phyloP scores from a whole-genome alignment of 768 basidiomycete species.

The Hirschioporus abietinus region DNA sequence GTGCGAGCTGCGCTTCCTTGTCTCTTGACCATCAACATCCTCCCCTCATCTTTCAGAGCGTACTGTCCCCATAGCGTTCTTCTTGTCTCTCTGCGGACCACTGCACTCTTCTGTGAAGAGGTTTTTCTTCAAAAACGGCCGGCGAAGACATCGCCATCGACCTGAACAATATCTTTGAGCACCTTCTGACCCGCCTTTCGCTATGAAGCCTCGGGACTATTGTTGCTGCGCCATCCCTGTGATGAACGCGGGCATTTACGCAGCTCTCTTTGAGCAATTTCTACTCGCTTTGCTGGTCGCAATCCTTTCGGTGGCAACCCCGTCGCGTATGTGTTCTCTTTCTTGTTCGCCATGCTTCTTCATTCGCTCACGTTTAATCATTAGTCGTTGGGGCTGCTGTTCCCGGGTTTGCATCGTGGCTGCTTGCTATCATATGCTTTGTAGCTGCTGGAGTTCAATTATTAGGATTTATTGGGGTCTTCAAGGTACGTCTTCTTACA shows the following conservation, averaged over 20 bases:
- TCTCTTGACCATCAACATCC: neutral
- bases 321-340: conserved; percentile 65
- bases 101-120: neutral
- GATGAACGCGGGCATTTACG: conserved; percentile 86
- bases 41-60: neutral
- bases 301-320: conserved; percentile 70
- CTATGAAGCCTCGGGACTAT: conserved; percentile 77
- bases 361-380: conserved; percentile 2
- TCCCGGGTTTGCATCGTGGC: conserved; percentile 65
- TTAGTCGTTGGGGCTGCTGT: conserved; percentile 84
- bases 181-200: conserved; percentile 13
- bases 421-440: conserved; percentile 76
- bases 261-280: conserved; percentile 73
- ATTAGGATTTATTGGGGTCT: conserved; percentile 82
- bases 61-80: no score
- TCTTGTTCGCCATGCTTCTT: conserved; percentile 2
- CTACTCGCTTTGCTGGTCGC: conserved; percentile 60
- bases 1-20: neutral
- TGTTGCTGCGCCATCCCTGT: conserved; percentile 93
- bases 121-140: neutral
- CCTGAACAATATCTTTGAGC: neutral
- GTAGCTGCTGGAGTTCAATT: conserved; percentile 71
- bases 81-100: neutral
- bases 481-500: conserved; percentile 44
- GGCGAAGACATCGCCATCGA: neutral